These are phyloP conservation scores for Patellaria atrata DNA, from an alignment of 495 filamentous ascomycete genomes.

Conservation along the genomic window DNA sequence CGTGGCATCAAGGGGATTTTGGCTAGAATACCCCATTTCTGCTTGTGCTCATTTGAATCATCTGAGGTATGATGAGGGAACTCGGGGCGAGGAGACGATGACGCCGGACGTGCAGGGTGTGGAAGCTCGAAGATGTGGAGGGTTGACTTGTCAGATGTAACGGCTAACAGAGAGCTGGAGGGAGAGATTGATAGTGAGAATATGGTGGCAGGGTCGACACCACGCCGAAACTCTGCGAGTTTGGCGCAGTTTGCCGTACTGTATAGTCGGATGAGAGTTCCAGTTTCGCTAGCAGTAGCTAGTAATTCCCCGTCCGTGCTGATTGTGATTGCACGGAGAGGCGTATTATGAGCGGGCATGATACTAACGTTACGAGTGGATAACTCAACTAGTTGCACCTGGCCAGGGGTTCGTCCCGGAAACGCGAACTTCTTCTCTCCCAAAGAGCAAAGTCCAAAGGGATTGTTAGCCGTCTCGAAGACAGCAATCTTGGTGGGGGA, in stretches of 20 bases:
- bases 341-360: conserved; percentile 75
- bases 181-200: conserved; percentile 82
- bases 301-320: conserved; percentile 69
- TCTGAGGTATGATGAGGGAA: conserved; percentile 7
- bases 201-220: conserved; percentile 74
- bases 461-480: conserved; percentile 82
- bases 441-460: conserved; percentile 64
- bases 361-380: conserved; percentile 77
- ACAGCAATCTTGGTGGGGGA: conserved; percentile 55
- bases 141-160: conserved; percentile 94
- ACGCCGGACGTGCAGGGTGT: conserved; percentile 1
- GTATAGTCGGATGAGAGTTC: conserved; percentile 78
- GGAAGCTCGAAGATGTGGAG: conserved; percentile 82
- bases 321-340: conserved; percentile 64
- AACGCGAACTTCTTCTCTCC: conserved; percentile 60
- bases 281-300: conserved; percentile 83
- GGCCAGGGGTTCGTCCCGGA: conserved; percentile 70
- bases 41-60: conserved; percentile 8
- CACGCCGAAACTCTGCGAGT: conserved; percentile 70
- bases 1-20: conserved; percentile 66
- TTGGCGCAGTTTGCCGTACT: conserved; percentile 62
- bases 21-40: conserved; percentile 72
- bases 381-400: conserved; percentile 83
- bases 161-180: conserved; percentile 59
- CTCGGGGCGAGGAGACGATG: not conserved